A percentile compares a stretch with the other conserved stretches of the same genome.
These are phyloP conservation scores for Pontederia paniculata DNA, from an alignment of 176 grass and related monocot genomes.

Conservation along the genomic window DNA sequence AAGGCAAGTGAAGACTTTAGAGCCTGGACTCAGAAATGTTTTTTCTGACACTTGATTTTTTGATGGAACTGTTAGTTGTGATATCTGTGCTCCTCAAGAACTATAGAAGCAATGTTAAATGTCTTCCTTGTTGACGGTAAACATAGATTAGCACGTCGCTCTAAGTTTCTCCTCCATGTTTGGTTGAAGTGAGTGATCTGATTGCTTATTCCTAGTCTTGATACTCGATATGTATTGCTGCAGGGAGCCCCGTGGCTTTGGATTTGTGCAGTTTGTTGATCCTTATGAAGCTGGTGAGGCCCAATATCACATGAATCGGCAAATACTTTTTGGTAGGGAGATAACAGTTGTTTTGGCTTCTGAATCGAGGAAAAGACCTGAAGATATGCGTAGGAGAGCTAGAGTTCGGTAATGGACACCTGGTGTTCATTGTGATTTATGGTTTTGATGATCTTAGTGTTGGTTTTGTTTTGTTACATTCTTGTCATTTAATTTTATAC, in stretches of 20 bases:
- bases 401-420: constrained; percentile 33
- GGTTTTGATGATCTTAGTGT: not conserved
- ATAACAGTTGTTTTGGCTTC: constrained; percentile 96
- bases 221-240: constrained; percentile 15
- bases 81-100: constrained; percentile 43
- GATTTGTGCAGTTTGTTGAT: constrained; percentile 89
- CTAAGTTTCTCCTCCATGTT: constrained; percentile 14
- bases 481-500: not conserved
- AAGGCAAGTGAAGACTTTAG: constrained; percentile 44
- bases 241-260: constrained; percentile 89
- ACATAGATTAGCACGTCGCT: constrained; percentile 13
- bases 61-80: constrained; percentile 54
- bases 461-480: constrained; percentile 15
- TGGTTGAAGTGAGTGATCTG: constrained; percentile 13
- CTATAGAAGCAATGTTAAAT: constrained; percentile 27
- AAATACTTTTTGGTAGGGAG: constrained; percentile 75
- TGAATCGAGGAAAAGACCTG: constrained; percentile 80
- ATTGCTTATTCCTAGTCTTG: not conserved
- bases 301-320: constrained; percentile 96
- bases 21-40: constrained; percentile 41
- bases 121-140: constrained; percentile 36
- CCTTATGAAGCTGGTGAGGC: constrained; percentile 82
- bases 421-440: not conserved
- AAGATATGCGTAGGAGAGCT: constrained; percentile 71
- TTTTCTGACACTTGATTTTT: constrained; percentile 52